phyloP scores from a whole-genome alignment of 2,329 filamentous ascomycete genomes.

The Hymenoscyphus fructigenus region DNA sequence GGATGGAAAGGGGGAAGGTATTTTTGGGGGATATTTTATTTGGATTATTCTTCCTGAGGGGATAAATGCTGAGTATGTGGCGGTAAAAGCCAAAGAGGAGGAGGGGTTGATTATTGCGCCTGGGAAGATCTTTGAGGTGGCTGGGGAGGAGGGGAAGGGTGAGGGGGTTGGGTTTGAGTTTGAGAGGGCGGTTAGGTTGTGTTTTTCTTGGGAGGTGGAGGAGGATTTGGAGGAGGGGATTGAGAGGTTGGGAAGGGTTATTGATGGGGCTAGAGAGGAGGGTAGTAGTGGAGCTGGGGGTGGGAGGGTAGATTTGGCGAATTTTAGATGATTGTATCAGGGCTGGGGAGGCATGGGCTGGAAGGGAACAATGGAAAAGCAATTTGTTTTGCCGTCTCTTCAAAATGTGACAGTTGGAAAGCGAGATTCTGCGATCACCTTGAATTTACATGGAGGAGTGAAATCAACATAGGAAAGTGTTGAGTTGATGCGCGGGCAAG shows the following conservation, averaged over 20 bases:
- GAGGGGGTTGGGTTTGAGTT: slow-evolving; percentile 59
- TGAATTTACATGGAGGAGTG: too few relatives aligned
- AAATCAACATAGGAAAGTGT: too few relatives aligned
- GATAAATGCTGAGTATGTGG: slow-evolving; percentile 50
- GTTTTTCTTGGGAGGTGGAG: slow-evolving; percentile 72
- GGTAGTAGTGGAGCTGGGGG: neutral
- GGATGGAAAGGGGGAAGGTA: slow-evolving; percentile 39
- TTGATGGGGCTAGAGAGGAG: slow-evolving; percentile 33
- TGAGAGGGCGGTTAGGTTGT: slow-evolving; percentile 60
- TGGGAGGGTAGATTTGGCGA: slow-evolving; percentile 19
- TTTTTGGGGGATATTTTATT: slow-evolving; percentile 82
- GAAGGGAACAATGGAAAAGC: neutral
- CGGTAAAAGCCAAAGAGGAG: slow-evolving; percentile 59
- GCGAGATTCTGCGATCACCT: too few relatives aligned
- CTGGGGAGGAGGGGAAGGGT: slow-evolving; percentile 51
- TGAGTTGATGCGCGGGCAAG: too few relatives aligned
- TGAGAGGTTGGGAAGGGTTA: slow-evolving; percentile 54
- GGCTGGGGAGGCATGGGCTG: neutral
- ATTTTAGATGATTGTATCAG: slow-evolving; percentile 21
- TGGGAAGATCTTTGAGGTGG: slow-evolving; percentile 69
- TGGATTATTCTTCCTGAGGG: slow-evolving; percentile 66
- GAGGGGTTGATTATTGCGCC: slow-evolving; percentile 67
- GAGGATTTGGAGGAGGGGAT: slow-evolving; percentile 66
- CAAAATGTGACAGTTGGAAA: too few relatives aligned
- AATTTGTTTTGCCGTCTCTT: neutral